These are phyloP conservation scores for Chaetomium tenue DNA, from an alignment of 495 filamentous ascomycete species.

Conservation along the genomic window DNA sequence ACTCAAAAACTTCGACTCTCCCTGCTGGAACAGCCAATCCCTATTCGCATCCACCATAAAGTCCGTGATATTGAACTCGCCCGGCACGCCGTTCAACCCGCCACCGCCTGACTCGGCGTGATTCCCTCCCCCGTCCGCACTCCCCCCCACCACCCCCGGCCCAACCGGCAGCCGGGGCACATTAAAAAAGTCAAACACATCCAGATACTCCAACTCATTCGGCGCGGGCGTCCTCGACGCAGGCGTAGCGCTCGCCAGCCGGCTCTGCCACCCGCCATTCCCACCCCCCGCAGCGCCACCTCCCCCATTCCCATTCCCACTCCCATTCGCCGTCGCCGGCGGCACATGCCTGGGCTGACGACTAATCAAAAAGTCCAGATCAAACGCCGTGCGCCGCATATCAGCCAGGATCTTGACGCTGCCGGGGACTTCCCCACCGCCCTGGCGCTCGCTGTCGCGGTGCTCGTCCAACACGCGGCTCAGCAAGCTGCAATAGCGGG, in stretches of 20 bases:
- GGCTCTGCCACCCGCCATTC: slow-evolving; percentile 31
- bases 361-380: slow-evolving; percentile 83
- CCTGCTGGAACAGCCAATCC: slow-evolving; percentile 60
- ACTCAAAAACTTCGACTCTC: slow-evolving; percentile 31
- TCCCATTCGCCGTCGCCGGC: slow-evolving; percentile 16
- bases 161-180: slow-evolving; percentile 67
- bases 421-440: slow-evolving; percentile 72
- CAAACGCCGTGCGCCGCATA: slow-evolving; percentile 82
- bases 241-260: slow-evolving; percentile 45
- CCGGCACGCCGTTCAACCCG: slow-evolving; percentile 19
- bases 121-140: slow-evolving; percentile 10
- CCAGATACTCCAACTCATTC: slow-evolving; percentile 84
- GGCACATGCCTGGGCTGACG: slow-evolving; percentile 65
- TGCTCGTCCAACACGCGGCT: slow-evolving; percentile 83
- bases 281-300: neutral
- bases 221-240: slow-evolving; percentile 61
- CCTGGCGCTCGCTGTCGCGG: slow-evolving; percentile 68
- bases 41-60: slow-evolving; percentile 63
- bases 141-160: slow-evolving; percentile 18
- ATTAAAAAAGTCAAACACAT: slow-evolving; percentile 93
- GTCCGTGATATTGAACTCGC: slow-evolving; percentile 64
- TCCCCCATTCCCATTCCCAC: slow-evolving; percentile 23
- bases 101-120: slow-evolving; percentile 10
- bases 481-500: slow-evolving; percentile 75
- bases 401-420: slow-evolving; percentile 84